Evolutionary conservation across 805 yeast species (phyloP), one percentile per base, ranked within the genome.

Genomic region (Saccharomycopsis capsularis): DNA sequence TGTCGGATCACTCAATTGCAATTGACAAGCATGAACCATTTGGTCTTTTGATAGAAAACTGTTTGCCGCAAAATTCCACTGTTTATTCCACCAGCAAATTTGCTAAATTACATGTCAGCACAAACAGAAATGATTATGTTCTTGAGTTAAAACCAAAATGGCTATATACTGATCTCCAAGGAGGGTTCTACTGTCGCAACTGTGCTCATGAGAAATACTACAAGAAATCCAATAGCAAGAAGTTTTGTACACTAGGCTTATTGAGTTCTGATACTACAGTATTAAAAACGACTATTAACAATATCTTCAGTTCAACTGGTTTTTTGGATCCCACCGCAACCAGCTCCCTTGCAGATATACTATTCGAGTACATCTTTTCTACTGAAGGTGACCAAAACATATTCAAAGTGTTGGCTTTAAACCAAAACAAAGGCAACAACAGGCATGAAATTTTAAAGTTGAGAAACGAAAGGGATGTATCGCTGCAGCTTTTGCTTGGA

Each of bases 101-200:
- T 48, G 66, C 67, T 47, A 66, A 64, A n/a, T 52, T 70, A 18
- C 41, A 51, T 13, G 51, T 48, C 42, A 64, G 63, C 47, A 48
- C 55, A 44, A 60, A 54, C 44, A 50, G 46, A 39, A 52, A 35
- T 38, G 59, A 63, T 4, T 56, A 65, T 2, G 64, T 69, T 5
- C 60, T 74, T 24, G 80, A 78, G 55, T 68, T 77, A 57, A 78
- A 78, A 58, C 83, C 83, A 4, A 78, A 78, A 61, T 78, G 83
- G 83, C 67, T 78, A 13, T 59, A 65, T 43, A 77, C 69, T 54
- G 71, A 76, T 35, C 67, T 64, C 15, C 58, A 59, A 34, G 69
- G 71, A 2, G 69, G 76, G 3, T 57, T 59, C 40, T 64, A 67
- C 45, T 78, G 83, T 55, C 63, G 83, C 15, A 78, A 80, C 3